Percentiles rank a stretch among this genome's conserved stretches.
phyloP scores from a whole-genome alignment of 1,284 basidiomycete species.

The Paramarasmius palmivorus region DNA sequence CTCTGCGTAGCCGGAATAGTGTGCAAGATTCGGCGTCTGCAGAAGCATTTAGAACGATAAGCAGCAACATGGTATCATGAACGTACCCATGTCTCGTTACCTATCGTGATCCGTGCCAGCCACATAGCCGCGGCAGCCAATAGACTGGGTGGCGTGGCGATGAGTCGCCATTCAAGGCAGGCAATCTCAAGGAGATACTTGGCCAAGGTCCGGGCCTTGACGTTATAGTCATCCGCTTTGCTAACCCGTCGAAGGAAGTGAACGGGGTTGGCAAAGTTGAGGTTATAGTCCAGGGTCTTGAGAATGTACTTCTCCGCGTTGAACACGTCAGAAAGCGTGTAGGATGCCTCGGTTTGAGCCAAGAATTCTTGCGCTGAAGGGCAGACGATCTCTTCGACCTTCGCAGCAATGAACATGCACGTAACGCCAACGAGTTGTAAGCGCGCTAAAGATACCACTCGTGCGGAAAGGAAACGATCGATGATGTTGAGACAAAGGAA shows the following conservation, averaged over 20 bases:
- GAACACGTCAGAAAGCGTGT: slow-evolving; percentile 86
- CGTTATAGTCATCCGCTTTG: slow-evolving; percentile 96
- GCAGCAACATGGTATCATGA: neutral
- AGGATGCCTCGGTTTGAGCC: slow-evolving; percentile 86
- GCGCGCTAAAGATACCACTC: slow-evolving; percentile 89
- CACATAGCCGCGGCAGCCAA: slow-evolving; percentile 90
- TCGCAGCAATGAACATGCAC: slow-evolving; percentile 91
- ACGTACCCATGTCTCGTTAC: slow-evolving; percentile 84
- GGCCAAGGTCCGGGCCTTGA: slow-evolving; percentile 87
- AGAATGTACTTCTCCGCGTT: slow-evolving; percentile 94
- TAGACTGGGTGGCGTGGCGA: slow-evolving; percentile 81
- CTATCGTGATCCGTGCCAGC: slow-evolving; percentile 86
- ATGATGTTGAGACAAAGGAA: slow-evolving; percentile 95
- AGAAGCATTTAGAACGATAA: slow-evolving; percentile 14
- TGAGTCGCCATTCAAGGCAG: slow-evolving; percentile 84
- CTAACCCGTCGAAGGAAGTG: slow-evolving; percentile 90
- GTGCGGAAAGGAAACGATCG: slow-evolving; percentile 92
- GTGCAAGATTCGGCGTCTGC: slow-evolving; percentile 84
- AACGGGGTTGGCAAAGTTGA: slow-evolving; percentile 92
- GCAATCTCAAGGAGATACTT: slow-evolving; percentile 95
- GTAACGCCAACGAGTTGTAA: slow-evolving; percentile 95
- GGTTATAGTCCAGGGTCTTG: slow-evolving; percentile 89
- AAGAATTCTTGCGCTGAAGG: slow-evolving; percentile 90
- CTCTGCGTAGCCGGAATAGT: slow-evolving; percentile 91
- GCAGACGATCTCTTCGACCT: slow-evolving; percentile 95